Percentiles rank a stretch among this genome's conserved stretches.
Conservation (phyloP, 208 protist species). For the Leishmania guyanensis region DNA sequence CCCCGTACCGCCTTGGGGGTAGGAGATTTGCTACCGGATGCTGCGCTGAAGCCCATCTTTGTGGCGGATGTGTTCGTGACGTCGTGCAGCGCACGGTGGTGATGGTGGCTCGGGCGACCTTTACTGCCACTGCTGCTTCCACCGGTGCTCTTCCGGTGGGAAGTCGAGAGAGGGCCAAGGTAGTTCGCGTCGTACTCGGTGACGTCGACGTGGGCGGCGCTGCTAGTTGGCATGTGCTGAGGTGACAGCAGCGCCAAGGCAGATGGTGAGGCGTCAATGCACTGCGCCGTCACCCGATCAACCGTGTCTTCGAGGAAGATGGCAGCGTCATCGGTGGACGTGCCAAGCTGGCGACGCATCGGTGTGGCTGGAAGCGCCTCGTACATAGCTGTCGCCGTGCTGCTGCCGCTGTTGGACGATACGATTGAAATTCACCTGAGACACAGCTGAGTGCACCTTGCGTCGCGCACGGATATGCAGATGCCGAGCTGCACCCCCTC, state of each 20-base stretch:
- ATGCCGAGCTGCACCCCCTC: background rate
- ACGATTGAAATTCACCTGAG: background rate
- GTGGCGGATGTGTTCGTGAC: constrained; percentile 36
- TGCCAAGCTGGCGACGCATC: constrained; percentile 57
- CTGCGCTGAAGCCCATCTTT: constrained; percentile 32
- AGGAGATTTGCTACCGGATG: constrained; percentile 40
- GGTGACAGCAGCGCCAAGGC: constrained; percentile 76
- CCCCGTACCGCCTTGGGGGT: constrained; percentile 44
- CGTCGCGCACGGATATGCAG: background rate
- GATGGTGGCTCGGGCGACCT: constrained; percentile 9
- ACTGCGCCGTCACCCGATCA: constrained; percentile 65
- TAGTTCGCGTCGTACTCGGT: constrained; percentile 68
- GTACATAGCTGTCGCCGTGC: constrained; percentile 7
- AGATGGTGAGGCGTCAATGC: constrained; percentile 72
- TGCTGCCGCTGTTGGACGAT: background rate
- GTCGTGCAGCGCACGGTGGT: constrained; percentile 38
- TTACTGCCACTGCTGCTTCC: constrained; percentile 14
- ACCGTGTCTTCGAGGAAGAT: constrained; percentile 88
- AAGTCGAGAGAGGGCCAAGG: constrained; percentile 35
- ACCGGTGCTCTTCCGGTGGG: constrained; percentile 8
- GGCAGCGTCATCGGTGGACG: constrained; percentile 77
- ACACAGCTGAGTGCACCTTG: background rate
- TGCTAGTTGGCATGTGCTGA: constrained; percentile 49
- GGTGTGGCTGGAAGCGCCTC: constrained; percentile 19
- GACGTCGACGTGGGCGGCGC: constrained; percentile 51